These are phyloP conservation scores for Oryza glaberrima DNA, from an alignment of 176 grass and related monocot species.

Conservation along the genomic window DNA sequence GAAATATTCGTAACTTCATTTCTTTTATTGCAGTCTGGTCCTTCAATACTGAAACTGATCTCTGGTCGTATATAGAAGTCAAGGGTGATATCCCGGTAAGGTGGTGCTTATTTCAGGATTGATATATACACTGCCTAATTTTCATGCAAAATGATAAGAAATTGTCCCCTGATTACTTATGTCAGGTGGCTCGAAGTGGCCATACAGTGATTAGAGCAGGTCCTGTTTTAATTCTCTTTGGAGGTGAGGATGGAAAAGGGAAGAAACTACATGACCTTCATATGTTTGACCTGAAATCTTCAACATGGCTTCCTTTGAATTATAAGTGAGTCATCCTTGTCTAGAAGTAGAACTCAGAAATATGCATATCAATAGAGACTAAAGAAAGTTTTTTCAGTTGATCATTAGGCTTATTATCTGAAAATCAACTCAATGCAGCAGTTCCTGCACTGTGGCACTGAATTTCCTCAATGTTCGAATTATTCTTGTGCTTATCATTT, in stretches of 20 bases:
- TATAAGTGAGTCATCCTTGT: conserved; percentile 77
- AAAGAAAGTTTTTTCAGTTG: conserved; percentile 22
- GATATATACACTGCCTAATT: neutral
- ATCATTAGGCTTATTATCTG: neutral
- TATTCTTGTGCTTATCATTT: conserved; percentile 9
- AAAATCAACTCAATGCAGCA: neutral
- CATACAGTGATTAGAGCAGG: conserved; percentile 92
- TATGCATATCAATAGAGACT: conserved; percentile 11
- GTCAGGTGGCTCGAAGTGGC: conserved; percentile 82
- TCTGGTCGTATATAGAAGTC: conserved; percentile 78
- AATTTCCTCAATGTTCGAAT: conserved; percentile 17
- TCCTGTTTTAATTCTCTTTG: conserved; percentile 87
- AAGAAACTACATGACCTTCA: conserved; percentile 97
- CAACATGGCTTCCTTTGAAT: conserved; percentile 95
- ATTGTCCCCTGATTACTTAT: conserved; percentile 34
- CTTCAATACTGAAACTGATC: conserved; percentile 76
- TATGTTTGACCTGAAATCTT: conserved; percentile 97
- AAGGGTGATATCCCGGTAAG: conserved; percentile 84
- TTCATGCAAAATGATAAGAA: conserved; percentile 14
- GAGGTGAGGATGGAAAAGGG: conserved; percentile 84
- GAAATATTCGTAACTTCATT: conserved; percentile 42
- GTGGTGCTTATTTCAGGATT: conserved; percentile 44
- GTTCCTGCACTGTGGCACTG: neutral
- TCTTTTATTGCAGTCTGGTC: conserved; percentile 80
- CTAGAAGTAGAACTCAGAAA: conserved; percentile 12